Conservation (phyloP, 1,284 basidiomycete genomes). For the Omphalotus olearius region DNA sequence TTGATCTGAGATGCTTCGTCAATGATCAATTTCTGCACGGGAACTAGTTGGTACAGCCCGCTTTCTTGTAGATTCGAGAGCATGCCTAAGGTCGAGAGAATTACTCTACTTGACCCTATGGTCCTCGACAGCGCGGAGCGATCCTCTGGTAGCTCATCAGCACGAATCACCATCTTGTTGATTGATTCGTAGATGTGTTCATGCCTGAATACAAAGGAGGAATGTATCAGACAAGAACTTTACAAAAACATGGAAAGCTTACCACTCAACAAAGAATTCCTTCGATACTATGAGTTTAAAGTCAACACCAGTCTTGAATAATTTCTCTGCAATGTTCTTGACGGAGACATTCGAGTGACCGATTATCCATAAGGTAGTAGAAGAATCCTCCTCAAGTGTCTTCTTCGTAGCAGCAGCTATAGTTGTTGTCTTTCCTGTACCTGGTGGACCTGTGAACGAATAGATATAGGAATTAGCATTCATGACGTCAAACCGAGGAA, state of each 20-base stretch:
- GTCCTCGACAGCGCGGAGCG: slow-evolving; percentile 17
- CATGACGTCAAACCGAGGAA: background rate
- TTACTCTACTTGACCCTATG: slow-evolving; percentile 26
- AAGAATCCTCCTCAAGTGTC: slow-evolving; percentile 13
- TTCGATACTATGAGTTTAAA: slow-evolving; percentile 45
- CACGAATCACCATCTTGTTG: slow-evolving; percentile 29
- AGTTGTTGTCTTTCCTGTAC: slow-evolving; percentile 18
- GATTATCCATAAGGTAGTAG: slow-evolving; percentile 14
- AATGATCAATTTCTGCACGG: slow-evolving; percentile 37
- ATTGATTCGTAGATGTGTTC: slow-evolving; percentile 39
- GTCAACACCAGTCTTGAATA: slow-evolving; percentile 30
- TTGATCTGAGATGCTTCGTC: slow-evolving; percentile 51
- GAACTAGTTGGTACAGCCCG: slow-evolving; percentile 30
- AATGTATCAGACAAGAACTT: too few species aligned
- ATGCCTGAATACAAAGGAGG: slow-evolving; percentile 29
- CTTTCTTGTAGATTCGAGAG: slow-evolving; percentile 34
- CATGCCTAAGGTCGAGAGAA: slow-evolving; percentile 40
- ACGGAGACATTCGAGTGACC: slow-evolving; percentile 19
- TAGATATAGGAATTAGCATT: background rate
- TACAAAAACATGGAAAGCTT: slow-evolving; percentile 12
- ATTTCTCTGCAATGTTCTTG: slow-evolving; percentile 18
- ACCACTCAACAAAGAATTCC: slow-evolving; percentile 48
- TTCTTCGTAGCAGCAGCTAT: slow-evolving; percentile 15
- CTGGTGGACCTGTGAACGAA: slow-evolving; percentile 16
- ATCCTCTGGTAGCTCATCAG: slow-evolving; percentile 29